phyloP scores from a whole-genome alignment of 2,329 filamentous ascomycete species.

The Bimuria novae-zelandiae region DNA sequence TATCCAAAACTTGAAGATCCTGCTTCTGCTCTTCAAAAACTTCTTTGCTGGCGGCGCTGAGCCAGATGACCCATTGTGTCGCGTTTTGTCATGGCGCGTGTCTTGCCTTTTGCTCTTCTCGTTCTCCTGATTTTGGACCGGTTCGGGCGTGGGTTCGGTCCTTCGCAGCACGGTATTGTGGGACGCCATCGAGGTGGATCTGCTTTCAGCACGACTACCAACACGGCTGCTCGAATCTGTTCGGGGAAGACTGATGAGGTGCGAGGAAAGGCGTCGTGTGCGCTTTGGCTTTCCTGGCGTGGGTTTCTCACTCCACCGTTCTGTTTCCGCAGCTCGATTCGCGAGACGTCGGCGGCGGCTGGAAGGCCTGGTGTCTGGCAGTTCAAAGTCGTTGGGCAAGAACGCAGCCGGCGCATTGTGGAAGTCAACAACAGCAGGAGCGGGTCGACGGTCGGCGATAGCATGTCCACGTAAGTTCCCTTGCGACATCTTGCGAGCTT shows the following conservation, averaged over 20 bases:
- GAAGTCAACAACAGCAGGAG: conserved; percentile 49
- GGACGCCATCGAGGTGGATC: conserved; percentile 26
- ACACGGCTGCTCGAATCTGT: conserved; percentile 27
- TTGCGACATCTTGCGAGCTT: conserved; percentile 31
- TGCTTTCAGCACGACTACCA: conserved; percentile 18
- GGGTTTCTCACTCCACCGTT: conserved; percentile 29
- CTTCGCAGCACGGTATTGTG: conserved; percentile 22
- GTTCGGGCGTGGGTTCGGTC: conserved; percentile 16
- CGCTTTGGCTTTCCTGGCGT: conserved; percentile 31
- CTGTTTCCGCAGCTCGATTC: conserved; percentile 28
- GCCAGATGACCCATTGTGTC: conserved; percentile 6
- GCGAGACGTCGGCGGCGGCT: conserved; percentile 35
- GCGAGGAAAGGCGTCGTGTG: conserved; percentile 36
- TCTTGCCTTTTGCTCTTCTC: conserved; percentile 23
- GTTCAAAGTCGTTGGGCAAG: conserved; percentile 54
- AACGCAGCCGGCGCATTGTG: conserved; percentile 54
- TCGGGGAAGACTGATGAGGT: conserved; percentile 36
- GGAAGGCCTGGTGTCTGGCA: conserved; percentile 34
- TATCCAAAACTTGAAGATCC: conserved; percentile 45
- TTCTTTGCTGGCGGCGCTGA: conserved; percentile 28
- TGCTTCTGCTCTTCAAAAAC: conserved; percentile 41
- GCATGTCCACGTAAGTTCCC: conserved; percentile 30
- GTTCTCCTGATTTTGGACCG: conserved; percentile 15
- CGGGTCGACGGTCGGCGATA: conserved; percentile 31
- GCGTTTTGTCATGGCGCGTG: conserved; percentile 14